phyloP scores from a whole-genome alignment of 163 green algal species.

The Chloroidium sp. region DNA sequence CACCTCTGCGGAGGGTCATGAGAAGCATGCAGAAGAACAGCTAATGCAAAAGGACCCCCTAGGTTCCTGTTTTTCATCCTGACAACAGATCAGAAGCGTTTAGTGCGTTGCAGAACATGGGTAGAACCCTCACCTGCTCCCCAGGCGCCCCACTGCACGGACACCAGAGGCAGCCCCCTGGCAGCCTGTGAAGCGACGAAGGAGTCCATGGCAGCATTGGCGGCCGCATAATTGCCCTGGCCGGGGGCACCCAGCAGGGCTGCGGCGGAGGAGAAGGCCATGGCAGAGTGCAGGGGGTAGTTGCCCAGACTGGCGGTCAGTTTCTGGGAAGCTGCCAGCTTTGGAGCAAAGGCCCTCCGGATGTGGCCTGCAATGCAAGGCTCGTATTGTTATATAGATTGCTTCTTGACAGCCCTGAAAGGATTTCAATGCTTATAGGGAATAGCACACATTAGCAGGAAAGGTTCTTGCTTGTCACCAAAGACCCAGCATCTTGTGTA shows the following conservation, averaged over 20 bases:
- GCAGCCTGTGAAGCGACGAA: slow-evolving; percentile 4
- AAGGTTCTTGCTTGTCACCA: too few relatives aligned
- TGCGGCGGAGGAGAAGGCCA: slow-evolving; percentile 78
- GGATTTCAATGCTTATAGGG: too few relatives aligned
- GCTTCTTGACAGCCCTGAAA: too few relatives aligned
- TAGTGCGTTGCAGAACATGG: neutral
- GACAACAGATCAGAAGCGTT: neutral
- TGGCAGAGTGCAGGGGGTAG: slow-evolving; percentile 11
- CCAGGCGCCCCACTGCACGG: slow-evolving; percentile 87
- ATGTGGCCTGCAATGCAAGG: slow-evolving; percentile 4
- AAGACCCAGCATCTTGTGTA: too few relatives aligned
- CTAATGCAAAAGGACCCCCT: too few relatives aligned
- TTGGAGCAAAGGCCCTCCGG: slow-evolving; percentile 30
- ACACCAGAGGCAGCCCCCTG: slow-evolving; percentile 22
- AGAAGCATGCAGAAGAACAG: too few relatives aligned
- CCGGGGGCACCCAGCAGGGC: slow-evolving; percentile 38
- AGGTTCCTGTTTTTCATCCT: too few relatives aligned
- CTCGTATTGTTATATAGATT: too few relatives aligned
- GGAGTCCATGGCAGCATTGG: slow-evolving; percentile 34
- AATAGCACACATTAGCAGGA: too few relatives aligned
- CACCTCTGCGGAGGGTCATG: too few relatives aligned
- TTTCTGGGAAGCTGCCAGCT: slow-evolving; percentile 6
- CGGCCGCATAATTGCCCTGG: slow-evolving; percentile 53
- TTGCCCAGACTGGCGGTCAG: neutral
- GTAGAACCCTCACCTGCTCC: slow-evolving; percentile 20